Percentiles rank a stretch among this genome's conserved stretches.
These are phyloP conservation scores for Colletotrichum neosansevieriae DNA, from an alignment of 2,329 filamentous ascomycete genomes.

Conservation along the genomic window DNA sequence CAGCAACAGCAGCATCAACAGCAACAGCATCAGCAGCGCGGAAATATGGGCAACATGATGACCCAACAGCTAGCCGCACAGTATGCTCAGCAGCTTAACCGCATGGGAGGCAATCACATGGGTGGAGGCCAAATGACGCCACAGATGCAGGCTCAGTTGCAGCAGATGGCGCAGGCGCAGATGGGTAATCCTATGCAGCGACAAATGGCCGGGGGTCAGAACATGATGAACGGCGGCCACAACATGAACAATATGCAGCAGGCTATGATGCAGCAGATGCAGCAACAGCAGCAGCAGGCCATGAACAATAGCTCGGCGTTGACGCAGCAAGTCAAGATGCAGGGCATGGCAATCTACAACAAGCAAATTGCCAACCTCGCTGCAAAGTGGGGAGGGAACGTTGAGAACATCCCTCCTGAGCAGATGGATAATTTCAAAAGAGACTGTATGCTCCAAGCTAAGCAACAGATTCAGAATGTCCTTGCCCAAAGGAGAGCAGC, in stretches of 20 bases:
- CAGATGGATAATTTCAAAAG: slow-evolving; percentile 59
- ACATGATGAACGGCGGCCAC: slow-evolving; percentile 56
- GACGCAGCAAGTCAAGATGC: slow-evolving; percentile 50
- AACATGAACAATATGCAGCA: slow-evolving; percentile 56
- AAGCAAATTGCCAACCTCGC: slow-evolving; percentile 52
- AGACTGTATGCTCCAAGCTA: slow-evolving; percentile 55
- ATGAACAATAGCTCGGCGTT: slow-evolving; percentile 45
- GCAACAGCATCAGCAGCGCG: slow-evolving; percentile 47
- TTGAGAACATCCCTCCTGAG: slow-evolving; percentile 61
- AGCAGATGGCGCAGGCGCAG: slow-evolving; percentile 52
- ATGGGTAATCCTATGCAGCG: slow-evolving; percentile 55
- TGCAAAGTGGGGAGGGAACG: slow-evolving; percentile 53
- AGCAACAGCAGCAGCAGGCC: slow-evolving; percentile 54
- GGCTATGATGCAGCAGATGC: slow-evolving; percentile 51
- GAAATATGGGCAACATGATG: slow-evolving; percentile 54
- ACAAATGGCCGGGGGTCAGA: slow-evolving; percentile 50
- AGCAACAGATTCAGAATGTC: slow-evolving; percentile 49
- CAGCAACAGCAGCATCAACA: slow-evolving; percentile 53
- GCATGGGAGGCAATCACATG: slow-evolving; percentile 53
- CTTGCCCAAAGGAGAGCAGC: slow-evolving; percentile 50
- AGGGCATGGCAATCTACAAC: slow-evolving; percentile 54
- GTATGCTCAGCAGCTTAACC: slow-evolving; percentile 58
- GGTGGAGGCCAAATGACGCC: slow-evolving; percentile 49
- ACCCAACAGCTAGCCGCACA: slow-evolving; percentile 58
- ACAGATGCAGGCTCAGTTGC: slow-evolving; percentile 53